Evolutionary conservation across 148 eudicot genomes (phyloP).

Genomic region (Cornus controversa): DNA sequence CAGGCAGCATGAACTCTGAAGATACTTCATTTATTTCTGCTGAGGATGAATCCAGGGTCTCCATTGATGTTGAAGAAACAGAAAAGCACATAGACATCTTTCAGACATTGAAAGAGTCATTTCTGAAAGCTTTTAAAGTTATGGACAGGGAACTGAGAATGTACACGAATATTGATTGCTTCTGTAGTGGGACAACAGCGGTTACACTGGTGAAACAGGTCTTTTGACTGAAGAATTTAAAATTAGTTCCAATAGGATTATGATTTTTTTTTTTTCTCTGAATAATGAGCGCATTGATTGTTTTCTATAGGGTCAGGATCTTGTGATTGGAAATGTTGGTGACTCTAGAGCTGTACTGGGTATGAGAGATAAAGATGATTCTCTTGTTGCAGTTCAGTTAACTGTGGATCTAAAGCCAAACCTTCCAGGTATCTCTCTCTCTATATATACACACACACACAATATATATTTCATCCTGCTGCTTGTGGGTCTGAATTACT

Average conservation of each 20-base stretch:
- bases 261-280: conserved; percentile 3
- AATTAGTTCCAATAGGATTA: background rate
- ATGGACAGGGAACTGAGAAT: conserved; percentile 88
- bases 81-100: conserved; percentile 60
- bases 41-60: conserved; percentile 56
- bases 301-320: conserved; percentile 64
- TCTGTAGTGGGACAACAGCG: conserved; percentile 98
- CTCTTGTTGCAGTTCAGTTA: conserved; percentile 73
- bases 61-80: conserved; percentile 44
- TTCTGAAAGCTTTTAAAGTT: conserved; percentile 80
- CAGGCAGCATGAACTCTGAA: conserved; percentile 54
- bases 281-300: conserved; percentile 6
- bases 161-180: conserved; percentile 71
- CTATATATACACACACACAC: background rate
- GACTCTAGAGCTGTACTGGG: conserved; percentile 92
- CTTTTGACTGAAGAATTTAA: background rate
- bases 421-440: conserved; percentile 72
- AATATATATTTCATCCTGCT: no score
- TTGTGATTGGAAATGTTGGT: conserved; percentile 88
- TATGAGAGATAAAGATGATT: conserved; percentile 61
- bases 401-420: conserved; percentile 97
- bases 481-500: background rate
- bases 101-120: conserved; percentile 67
- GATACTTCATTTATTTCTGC: conserved; percentile 50
- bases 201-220: conserved; percentile 93